Evolutionary conservation across 768 basidiomycete genomes (phyloP).

Genomic region (Russula virescens): DNA sequence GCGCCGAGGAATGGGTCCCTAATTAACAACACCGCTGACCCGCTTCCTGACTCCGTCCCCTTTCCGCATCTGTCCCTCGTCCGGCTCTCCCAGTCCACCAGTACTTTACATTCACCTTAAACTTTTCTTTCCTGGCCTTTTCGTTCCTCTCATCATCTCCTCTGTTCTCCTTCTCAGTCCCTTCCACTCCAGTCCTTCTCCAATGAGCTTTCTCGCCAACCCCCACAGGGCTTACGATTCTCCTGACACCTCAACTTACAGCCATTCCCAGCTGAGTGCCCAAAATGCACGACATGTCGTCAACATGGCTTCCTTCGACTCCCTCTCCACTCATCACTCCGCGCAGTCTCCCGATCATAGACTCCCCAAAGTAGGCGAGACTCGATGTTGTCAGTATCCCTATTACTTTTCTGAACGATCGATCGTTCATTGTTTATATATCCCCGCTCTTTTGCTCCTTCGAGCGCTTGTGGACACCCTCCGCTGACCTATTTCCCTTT

Average conservation of each 20-base stretch:
- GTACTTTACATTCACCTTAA: conserved; percentile 23
- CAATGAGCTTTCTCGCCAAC: conserved; percentile 33
- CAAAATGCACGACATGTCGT: conserved; percentile 24
- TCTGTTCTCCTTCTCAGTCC: conserved; percentile 18
- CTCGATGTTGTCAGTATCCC: conserved; percentile 62
- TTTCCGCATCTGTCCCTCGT: conserved; percentile 20
- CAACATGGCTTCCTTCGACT: conserved; percentile 32
- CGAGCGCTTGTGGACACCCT: conserved; percentile 26
- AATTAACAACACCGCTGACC: conserved; percentile 21
- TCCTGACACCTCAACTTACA: conserved; percentile 27
- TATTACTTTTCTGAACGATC: conserved; percentile 27
- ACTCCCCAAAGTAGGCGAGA: conserved; percentile 50
- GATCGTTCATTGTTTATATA: conserved; percentile 40
- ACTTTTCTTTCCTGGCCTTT: conserved; percentile 3
- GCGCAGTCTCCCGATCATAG: conserved; percentile 29
- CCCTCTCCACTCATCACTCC: conserved; percentile 32
- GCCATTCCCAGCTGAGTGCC: conserved; percentile 23
- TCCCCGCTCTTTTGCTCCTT: conserved; percentile 30
- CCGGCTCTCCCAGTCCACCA: background rate
- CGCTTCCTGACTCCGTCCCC: conserved; percentile 23
- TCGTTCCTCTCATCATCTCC: conserved; percentile 3
- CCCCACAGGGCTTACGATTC: conserved; percentile 30
- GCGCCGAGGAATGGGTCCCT: conserved; percentile 17
- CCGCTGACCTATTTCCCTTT: conserved; percentile 25
- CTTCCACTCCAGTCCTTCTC: conserved; percentile 11